Percentiles rank a stretch among this genome's conserved stretches.
Evolutionary conservation across 2,329 filamentous ascomycete species (phyloP).

Genomic region (Colletotrichum musae): DNA sequence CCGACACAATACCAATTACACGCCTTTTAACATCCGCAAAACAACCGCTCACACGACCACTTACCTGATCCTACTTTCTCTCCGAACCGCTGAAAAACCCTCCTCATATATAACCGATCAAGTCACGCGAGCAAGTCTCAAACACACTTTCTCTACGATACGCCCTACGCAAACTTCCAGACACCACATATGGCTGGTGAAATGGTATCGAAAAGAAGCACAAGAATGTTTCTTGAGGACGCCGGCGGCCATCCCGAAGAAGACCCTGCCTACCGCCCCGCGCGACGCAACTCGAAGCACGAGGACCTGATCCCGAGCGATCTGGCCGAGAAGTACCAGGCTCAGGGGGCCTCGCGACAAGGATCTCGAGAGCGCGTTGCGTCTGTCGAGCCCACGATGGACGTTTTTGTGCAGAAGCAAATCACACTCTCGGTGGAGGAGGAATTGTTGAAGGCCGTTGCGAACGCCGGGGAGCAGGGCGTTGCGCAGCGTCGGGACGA

Average conservation of each 20-base stretch:
- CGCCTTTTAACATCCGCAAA: slow-evolving; percentile 10
- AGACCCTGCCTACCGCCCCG: slow-evolving; percentile 31
- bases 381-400: slow-evolving; percentile 22
- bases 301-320: slow-evolving; percentile 24
- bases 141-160: background rate
- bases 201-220: slow-evolving; percentile 42
- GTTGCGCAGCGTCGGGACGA: slow-evolving; percentile 4
- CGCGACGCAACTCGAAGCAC: slow-evolving; percentile 35
- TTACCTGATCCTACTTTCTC: slow-evolving; percentile 27
- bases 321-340: slow-evolving; percentile 29
- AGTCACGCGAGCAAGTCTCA: slow-evolving; percentile 35
- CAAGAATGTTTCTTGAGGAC: slow-evolving; percentile 39
- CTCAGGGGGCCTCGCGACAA: slow-evolving; percentile 27
- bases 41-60: slow-evolving; percentile 39
- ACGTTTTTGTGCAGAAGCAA: slow-evolving; percentile 35
- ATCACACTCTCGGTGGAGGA: slow-evolving; percentile 19
- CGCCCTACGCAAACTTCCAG: background rate
- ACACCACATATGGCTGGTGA: slow-evolving; percentile 26
- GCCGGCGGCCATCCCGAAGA: slow-evolving; percentile 35
- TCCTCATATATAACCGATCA: slow-evolving; percentile 6
- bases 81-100: slow-evolving; percentile 7
- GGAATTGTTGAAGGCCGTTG: slow-evolving; percentile 9
- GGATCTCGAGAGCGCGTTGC: slow-evolving; percentile 33
- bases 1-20: slow-evolving; percentile 12
- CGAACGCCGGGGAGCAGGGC: slow-evolving; percentile 8